These are phyloP conservation scores for Colletotrichum godetiae DNA, from an alignment of 2,329 filamentous ascomycete genomes.

Conservation along the genomic window DNA sequence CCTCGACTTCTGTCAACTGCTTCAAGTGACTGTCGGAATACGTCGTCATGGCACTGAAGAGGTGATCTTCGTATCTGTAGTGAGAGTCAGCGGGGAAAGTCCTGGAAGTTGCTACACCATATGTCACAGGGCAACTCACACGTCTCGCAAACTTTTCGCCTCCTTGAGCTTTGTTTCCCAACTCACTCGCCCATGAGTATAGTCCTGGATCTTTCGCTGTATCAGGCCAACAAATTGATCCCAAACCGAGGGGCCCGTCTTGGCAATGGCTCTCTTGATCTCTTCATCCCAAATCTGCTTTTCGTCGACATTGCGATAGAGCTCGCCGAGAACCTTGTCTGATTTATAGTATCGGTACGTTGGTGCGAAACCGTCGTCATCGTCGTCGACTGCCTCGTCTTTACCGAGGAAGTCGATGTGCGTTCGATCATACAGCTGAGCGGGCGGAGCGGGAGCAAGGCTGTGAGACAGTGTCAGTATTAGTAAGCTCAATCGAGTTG, in stretches of 20 bases:
- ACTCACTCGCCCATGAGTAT: constrained; percentile 42
- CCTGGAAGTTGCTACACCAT: background rate
- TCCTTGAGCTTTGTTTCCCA: constrained; percentile 50
- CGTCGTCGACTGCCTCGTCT: constrained; percentile 55
- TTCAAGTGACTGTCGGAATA: constrained; percentile 57
- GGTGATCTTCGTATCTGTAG: constrained; percentile 57
- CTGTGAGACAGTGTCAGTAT: constrained; percentile 41
- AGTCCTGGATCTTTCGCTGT: constrained; percentile 39
- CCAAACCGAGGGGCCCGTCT: constrained; percentile 54
- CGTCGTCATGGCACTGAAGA: constrained; percentile 54
- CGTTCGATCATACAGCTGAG: constrained; percentile 57
- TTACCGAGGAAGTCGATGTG: constrained; percentile 51
- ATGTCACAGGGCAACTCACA: constrained; percentile 49
- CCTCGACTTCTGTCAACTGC: constrained; percentile 61
- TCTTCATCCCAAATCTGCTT: constrained; percentile 69
- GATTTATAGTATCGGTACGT: constrained; percentile 72
- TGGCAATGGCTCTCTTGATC: constrained; percentile 47
- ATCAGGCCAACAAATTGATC: constrained; percentile 50
- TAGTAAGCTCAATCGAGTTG: background rate
- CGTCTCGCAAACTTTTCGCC: constrained; percentile 56
- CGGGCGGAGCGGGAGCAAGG: constrained; percentile 57
- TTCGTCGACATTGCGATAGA: constrained; percentile 82
- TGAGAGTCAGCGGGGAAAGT: background rate
- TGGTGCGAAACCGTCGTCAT: constrained; percentile 56
- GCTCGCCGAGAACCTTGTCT: constrained; percentile 73